A percentile compares a stretch with the other conserved stretches of the same genome.
Conservation (phyloP, 805 yeast species). For the Saccharomycopsis schoenii region DNA sequence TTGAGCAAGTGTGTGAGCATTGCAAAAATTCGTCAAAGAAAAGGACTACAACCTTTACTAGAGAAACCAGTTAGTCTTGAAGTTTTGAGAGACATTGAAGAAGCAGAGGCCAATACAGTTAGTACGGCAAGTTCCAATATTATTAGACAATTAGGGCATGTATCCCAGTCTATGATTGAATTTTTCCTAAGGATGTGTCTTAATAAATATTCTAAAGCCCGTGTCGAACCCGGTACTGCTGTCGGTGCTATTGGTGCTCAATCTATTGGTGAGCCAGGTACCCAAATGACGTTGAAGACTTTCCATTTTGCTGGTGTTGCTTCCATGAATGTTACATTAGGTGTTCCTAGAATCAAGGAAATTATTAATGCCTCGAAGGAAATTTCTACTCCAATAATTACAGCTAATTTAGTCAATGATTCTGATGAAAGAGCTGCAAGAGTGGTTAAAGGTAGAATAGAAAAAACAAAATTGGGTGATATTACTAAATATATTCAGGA, state of each 20-base stretch:
- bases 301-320: slow-evolving; percentile 99
- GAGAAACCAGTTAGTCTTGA: slow-evolving; percentile 31
- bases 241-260: slow-evolving; percentile 99
- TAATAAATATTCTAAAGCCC: slow-evolving; percentile 74
- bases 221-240: slow-evolving; percentile 98
- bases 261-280: slow-evolving; percentile 98
- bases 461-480: slow-evolving; percentile 80
- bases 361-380: slow-evolving; percentile 94
- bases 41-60: slow-evolving; percentile 38
- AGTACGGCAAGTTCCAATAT: slow-evolving; percentile 33
- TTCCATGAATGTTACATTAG: slow-evolving; percentile 95
- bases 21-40: slow-evolving; percentile 44
- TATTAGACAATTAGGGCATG: slow-evolving; percentile 55
- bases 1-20: slow-evolving; percentile 44
- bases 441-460: slow-evolving; percentile 95
- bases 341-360: slow-evolving; percentile 99
- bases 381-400: slow-evolving; percentile 93
- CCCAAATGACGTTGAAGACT: slow-evolving; percentile 93
- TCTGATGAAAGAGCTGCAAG: slow-evolving; percentile 96
- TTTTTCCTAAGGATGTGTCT: slow-evolving; percentile 70
- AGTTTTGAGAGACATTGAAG: slow-evolving; percentile 27
- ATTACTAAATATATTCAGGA: slow-evolving; percentile 87
- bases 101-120: slow-evolving; percentile 25
- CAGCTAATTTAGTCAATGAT: slow-evolving; percentile 86
- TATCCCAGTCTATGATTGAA: slow-evolving; percentile 48